Evolutionary conservation across 2,329 filamentous ascomycete genomes (phyloP).

Genomic region (Exophiala viscosa): DNA sequence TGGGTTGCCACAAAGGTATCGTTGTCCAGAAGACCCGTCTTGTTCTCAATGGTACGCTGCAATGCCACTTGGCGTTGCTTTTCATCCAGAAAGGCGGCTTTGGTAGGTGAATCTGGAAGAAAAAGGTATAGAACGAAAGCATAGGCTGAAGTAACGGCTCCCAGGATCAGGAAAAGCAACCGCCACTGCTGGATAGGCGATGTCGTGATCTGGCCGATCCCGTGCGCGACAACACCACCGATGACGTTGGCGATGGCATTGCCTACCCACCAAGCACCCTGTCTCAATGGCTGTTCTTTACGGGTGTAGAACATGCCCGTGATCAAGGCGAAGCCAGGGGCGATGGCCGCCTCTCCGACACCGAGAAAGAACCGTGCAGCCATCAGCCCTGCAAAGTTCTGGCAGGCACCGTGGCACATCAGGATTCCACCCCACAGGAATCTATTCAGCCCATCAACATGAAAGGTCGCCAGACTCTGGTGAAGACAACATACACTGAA

Average conservation of each 20-base stretch:
- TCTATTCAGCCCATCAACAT: neutral
- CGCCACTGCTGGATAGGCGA: constrained; percentile 40
- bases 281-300: constrained; percentile 35
- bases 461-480: neutral
- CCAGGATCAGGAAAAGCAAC: constrained; percentile 53
- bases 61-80: constrained; percentile 47
- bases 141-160: constrained; percentile 31
- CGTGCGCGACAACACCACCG: constrained; percentile 47
- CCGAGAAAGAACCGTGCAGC: constrained; percentile 43
- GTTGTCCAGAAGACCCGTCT: constrained; percentile 52
- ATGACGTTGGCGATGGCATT: constrained; percentile 33
- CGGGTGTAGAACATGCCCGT: constrained; percentile 40
- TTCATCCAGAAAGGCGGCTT: constrained; percentile 42
- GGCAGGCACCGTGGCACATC: constrained; percentile 34
- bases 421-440: constrained; percentile 35
- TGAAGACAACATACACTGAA: constrained; percentile 17
- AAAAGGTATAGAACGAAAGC: constrained; percentile 25
- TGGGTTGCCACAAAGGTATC: constrained; percentile 46
- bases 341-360: constrained; percentile 37
- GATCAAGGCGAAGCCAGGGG: constrained; percentile 37
- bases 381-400: constrained; percentile 36
- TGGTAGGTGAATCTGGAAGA: constrained; percentile 51
- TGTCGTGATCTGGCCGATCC: constrained; percentile 36
- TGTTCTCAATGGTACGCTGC: constrained; percentile 49
- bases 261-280: constrained; percentile 36